phyloP scores from a whole-genome alignment of 1,139 yeast genomes.

The Hyphopichia pseudoburtonii region DNA sequence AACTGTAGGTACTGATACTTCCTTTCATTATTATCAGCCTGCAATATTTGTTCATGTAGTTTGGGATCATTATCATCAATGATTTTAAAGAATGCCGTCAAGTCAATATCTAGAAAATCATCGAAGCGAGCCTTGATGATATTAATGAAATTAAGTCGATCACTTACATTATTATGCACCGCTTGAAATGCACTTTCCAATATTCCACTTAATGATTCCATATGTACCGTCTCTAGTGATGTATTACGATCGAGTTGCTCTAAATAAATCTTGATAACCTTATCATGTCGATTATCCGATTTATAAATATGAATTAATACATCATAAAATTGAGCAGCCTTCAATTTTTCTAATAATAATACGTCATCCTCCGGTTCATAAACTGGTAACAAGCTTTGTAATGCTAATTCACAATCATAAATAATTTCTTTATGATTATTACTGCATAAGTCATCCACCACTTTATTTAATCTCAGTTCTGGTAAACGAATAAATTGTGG shows the following conservation, averaged over 20 bases:
- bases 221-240: too few relatives aligned
- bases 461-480: constrained; percentile 50
- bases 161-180: constrained; percentile 26
- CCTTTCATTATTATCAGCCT: constrained; percentile 20
- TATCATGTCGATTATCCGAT: constrained; percentile 50
- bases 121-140: constrained; percentile 40
- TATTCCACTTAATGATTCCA: constrained; percentile 21
- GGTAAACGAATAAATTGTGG: constrained; percentile 73
- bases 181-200: constrained; percentile 41
- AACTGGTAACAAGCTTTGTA: constrained; percentile 63
- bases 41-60: constrained; percentile 37
- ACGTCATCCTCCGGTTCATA: constrained; percentile 57
- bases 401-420: constrained; percentile 70
- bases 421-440: constrained; percentile 34
- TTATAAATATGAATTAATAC: constrained; percentile 61
- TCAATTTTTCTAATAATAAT: constrained; percentile 49
- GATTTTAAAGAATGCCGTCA: constrained; percentile 34
- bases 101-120: constrained; percentile 32
- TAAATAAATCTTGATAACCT: constrained; percentile 45
- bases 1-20: constrained; percentile 29
- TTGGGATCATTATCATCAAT: constrained; percentile 37
- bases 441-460: constrained; percentile 54
- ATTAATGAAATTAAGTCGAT: constrained; percentile 31
- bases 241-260: constrained; percentile 8
- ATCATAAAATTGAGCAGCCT: constrained; percentile 52